Percentiles rank a stretch among this genome's conserved stretches.
Evolutionary conservation across 768 basidiomycete genomes (phyloP).

Genomic region (Tylopilus sp.): DNA sequence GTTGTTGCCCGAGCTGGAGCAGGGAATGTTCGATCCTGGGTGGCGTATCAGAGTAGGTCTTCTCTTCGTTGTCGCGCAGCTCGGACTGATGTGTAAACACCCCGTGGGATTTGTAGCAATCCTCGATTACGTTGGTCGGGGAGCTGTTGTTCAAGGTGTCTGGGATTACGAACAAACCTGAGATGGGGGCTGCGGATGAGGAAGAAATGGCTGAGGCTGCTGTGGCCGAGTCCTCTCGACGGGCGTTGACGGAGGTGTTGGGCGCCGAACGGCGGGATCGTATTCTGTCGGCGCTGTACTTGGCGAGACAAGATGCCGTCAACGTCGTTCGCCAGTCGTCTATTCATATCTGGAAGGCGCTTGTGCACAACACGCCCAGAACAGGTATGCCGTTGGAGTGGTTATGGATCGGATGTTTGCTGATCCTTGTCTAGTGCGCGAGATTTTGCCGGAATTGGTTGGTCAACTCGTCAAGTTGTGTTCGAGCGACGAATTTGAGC

Average conservation of each 20-base stretch:
- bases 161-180: conserved; percentile 87
- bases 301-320: conserved; percentile 92
- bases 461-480: conserved; percentile 74
- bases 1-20: conserved; percentile 89
- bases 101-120: conserved; percentile 63
- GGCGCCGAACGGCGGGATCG: conserved; percentile 87
- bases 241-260: conserved; percentile 82
- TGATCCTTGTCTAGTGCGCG: conserved; percentile 55
- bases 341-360: conserved; percentile 96
- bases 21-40: conserved; percentile 89
- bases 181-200: conserved; percentile 72
- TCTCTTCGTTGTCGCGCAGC: not conserved
- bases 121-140: conserved; percentile 93
- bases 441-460: conserved; percentile 85
- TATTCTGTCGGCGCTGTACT: conserved; percentile 85
- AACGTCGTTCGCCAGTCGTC: conserved; percentile 86
- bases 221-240: conserved; percentile 75
- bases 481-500: conserved; percentile 76
- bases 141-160: conserved; percentile 96
- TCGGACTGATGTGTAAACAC: not conserved
- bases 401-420: not conserved
- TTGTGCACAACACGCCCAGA: conserved; percentile 90
- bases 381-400: conserved; percentile 52
- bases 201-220: conserved; percentile 61
- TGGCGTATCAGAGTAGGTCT: conserved; percentile 89